Conservation (phyloP, 2,329 filamentous ascomycete genomes). For the Penicillium crustosum region DNA sequence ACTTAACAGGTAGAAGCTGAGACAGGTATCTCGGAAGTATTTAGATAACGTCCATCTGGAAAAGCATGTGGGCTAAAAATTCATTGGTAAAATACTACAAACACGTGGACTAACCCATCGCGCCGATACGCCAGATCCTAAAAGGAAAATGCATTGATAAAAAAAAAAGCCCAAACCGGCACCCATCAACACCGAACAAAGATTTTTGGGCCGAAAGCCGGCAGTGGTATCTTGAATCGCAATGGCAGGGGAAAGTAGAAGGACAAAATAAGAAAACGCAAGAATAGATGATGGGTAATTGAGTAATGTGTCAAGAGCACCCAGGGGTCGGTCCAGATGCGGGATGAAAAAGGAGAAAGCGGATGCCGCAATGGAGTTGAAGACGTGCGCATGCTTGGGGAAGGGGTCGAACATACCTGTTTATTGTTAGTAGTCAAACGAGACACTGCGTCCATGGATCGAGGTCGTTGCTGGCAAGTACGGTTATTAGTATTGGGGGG, state of each 20-base stretch:
- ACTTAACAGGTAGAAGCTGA: not conserved
- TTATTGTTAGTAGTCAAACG: not conserved
- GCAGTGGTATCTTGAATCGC: constrained; percentile 14
- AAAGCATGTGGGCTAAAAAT: not conserved
- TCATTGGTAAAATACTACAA: constrained; percentile 7
- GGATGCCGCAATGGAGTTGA: not conserved
- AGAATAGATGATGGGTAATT: not conserved
- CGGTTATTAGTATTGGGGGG: constrained; percentile 12
- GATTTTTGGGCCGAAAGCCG: constrained; percentile 3
- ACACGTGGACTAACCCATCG: constrained; percentile 6
- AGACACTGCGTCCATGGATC: constrained; percentile 1
- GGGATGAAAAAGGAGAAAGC: not conserved
- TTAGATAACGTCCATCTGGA: not conserved
- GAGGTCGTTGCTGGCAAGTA: constrained; percentile 11
- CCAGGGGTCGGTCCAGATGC: not conserved
- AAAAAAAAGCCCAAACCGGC: not conserved
- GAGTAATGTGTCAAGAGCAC: not conserved
- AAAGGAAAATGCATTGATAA: not conserved
- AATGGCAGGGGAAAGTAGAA: constrained; percentile 2
- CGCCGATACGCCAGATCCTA: constrained; percentile 9
- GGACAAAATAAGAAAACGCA: not conserved
- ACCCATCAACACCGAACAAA: constrained; percentile 10
- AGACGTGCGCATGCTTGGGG: not conserved
- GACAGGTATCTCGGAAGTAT: not conserved
- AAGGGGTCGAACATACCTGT: constrained; percentile 12